phyloP scores from a whole-genome alignment of 2,329 filamentous ascomycete species.

The Talaromyces islandicus region DNA sequence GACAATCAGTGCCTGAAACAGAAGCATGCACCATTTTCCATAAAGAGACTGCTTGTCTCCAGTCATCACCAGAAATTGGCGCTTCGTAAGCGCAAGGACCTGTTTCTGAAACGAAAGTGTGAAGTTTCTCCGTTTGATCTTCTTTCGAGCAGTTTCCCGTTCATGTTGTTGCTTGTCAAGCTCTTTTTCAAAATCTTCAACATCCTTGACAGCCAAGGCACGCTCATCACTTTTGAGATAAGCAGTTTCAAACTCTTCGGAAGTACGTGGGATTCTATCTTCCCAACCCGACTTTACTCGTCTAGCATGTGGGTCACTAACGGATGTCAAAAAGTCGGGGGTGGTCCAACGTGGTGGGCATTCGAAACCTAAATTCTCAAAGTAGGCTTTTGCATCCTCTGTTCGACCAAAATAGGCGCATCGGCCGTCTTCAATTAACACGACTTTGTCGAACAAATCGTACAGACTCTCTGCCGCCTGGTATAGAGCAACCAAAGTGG shows the following conservation, averaged over 20 bases:
- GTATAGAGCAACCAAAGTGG: conserved; percentile 64
- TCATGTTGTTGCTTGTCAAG: conserved; percentile 37
- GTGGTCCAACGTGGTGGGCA: conserved; percentile 67
- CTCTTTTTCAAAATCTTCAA: conserved; percentile 49
- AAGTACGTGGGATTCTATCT: conserved; percentile 49
- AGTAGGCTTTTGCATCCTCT: conserved; percentile 61
- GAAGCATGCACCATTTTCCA: conserved; percentile 47
- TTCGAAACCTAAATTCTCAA: conserved; percentile 64
- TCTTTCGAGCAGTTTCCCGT: conserved; percentile 32
- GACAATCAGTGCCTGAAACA: conserved; percentile 41
- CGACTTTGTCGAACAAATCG: conserved; percentile 61
- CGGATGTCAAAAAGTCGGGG: conserved; percentile 71
- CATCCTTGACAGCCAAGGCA: conserved; percentile 41
- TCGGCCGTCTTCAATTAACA: conserved; percentile 61
- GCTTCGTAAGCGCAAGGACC: conserved; percentile 46
- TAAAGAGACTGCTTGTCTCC: conserved; percentile 47
- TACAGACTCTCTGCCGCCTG: conserved; percentile 54
- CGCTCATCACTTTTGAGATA: conserved; percentile 46
- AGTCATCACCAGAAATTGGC: conserved; percentile 47
- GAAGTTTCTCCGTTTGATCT: conserved; percentile 46
- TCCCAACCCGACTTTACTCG: conserved; percentile 53
- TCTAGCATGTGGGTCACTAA: conserved; percentile 59
- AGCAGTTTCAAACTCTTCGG: conserved; percentile 49
- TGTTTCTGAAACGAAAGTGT: conserved; percentile 36
- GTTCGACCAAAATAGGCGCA: conserved; percentile 67